Evolutionary conservation across 306 rosid genomes (phyloP), one percentile per base, ranked within the genome.

Genomic region (Canavalia gladiata): DNA sequence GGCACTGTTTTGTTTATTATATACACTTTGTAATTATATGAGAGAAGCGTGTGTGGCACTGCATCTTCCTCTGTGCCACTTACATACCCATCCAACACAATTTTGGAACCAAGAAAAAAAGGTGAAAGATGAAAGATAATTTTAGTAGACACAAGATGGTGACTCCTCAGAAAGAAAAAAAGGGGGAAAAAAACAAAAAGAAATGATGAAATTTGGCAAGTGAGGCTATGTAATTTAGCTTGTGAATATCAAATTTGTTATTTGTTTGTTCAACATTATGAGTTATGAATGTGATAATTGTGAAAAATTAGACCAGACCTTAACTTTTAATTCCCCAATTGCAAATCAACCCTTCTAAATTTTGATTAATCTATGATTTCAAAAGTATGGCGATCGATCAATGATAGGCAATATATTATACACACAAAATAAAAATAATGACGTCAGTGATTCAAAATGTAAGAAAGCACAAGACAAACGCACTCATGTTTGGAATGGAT

Each of bases 1-100:
- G 5, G 25, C 25, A 11, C 11, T 63, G 30, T 51, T 51, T 47
- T 72, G 58, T 55, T 72, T 35, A 57, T 75, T 39, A 65, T 77
- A 51, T 73, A 45, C 25, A 57, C n/a, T 10, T 74, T 83, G 89
- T 86, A 83, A 86, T 79, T 83, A 83, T 73, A 69, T n/a, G 35
- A 49, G 35, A 49, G 62, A 64, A 46, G 82, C 69, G 72, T 54
- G 60, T 28, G 67, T 57, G 79, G 69, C 86, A 69, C 60, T 77
- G 33, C n/a, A 13, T 37, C 31, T 8, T 68, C 49, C 42, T 59
- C 63, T 51, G 65, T 68, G 64, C 62, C 72, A 29, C 78, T 58
- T 75, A 8, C 51, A 39, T 34, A 79, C 64, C 72, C 25, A 63
- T 30, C 80, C 76, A 64, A 72, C 54, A 31, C 76, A 84, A 68